Percentiles rank a stretch among this genome's conserved stretches.
Evolutionary conservation across 257 asterid genomes (phyloP).

Genomic region (Nicotiana sylvestris): DNA sequence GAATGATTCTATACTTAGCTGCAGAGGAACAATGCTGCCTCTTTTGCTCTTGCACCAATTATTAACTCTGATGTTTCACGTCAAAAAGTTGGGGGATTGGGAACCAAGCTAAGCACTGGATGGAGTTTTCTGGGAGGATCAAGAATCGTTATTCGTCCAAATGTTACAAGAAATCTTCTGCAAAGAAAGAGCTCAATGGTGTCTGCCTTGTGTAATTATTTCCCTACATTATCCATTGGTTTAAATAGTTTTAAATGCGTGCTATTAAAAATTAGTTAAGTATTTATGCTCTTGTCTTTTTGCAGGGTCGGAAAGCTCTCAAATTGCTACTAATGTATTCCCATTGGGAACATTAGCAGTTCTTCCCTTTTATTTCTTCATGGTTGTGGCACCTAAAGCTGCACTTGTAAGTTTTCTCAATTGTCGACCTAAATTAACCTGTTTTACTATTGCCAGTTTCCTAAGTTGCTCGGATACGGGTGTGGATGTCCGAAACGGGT

Average conservation of each 20-base stretch:
- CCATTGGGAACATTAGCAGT: constrained; percentile 71
- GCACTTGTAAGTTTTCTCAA: constrained; percentile 36
- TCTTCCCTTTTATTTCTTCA: constrained; percentile 73
- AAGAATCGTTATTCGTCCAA: constrained; percentile 19
- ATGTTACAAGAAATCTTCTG: constrained; percentile 12
- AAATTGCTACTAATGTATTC: constrained; percentile 60
- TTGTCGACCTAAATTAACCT: neutral
- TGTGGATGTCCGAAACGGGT: no score
- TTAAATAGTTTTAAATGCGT: neutral
- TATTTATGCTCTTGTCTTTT: neutral
- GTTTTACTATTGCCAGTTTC: neutral
- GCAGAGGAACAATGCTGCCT: constrained; percentile 31
- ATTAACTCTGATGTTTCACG: constrained; percentile 17
- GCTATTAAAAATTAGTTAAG: neutral
- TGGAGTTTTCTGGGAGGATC: constrained; percentile 44
- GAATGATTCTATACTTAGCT: constrained; percentile 2
- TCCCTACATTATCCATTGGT: neutral
- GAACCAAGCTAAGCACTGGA: constrained; percentile 16
- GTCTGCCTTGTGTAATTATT: constrained; percentile 57
- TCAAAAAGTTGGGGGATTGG: constrained; percentile 20
- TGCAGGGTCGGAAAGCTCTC: constrained; percentile 58
- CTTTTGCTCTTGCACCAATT: constrained; percentile 18
- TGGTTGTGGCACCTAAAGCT: constrained; percentile 80
- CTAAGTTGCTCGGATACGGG: no score
- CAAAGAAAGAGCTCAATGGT: constrained; percentile 30